Percentiles rank a stretch among this genome's conserved stretches.
These are phyloP conservation scores for Cucurbitaria berberidis DNA, from an alignment of 2,329 filamentous ascomycete species.

Conservation along the genomic window DNA sequence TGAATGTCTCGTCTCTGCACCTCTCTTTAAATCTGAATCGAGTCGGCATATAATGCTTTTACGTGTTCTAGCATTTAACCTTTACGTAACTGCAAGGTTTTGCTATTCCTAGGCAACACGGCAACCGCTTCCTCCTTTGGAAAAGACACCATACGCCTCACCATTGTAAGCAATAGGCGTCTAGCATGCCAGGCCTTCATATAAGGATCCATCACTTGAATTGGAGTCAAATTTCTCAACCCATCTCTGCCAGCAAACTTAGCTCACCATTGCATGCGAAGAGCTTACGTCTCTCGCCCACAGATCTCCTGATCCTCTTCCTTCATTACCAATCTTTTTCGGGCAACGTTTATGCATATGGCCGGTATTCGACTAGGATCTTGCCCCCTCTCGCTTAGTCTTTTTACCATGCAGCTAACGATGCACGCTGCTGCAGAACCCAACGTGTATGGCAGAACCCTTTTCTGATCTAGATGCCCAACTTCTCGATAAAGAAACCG, in stretches of 20 bases:
- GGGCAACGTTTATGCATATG: conserved; percentile 9
- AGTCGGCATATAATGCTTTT: no score
- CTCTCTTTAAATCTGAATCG: no score
- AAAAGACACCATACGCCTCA: no score
- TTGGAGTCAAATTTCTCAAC: not conserved
- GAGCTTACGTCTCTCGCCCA: not conserved
- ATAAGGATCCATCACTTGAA: not conserved
- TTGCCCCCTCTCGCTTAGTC: conserved; percentile 32
- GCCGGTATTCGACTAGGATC: conserved; percentile 25
- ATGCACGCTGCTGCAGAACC: conserved; percentile 36
- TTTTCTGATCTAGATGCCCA: conserved; percentile 30
- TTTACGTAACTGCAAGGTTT: no score
- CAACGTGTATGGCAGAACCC: conserved; percentile 27
- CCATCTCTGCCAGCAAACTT: not conserved
- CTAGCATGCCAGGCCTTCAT: no score
- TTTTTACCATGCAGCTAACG: conserved; percentile 29
- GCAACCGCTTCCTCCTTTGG: not conserved
- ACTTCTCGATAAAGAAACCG: conserved; percentile 8
- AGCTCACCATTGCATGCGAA: not conserved
- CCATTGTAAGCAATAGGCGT: no score
- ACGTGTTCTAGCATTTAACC: no score
- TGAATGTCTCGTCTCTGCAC: no score
- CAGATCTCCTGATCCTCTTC: not conserved
- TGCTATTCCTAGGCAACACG: no score
- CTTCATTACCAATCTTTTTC: not conserved